Conservation (phyloP, 305 asterid species). For the Nicotiana rustica region DNA sequence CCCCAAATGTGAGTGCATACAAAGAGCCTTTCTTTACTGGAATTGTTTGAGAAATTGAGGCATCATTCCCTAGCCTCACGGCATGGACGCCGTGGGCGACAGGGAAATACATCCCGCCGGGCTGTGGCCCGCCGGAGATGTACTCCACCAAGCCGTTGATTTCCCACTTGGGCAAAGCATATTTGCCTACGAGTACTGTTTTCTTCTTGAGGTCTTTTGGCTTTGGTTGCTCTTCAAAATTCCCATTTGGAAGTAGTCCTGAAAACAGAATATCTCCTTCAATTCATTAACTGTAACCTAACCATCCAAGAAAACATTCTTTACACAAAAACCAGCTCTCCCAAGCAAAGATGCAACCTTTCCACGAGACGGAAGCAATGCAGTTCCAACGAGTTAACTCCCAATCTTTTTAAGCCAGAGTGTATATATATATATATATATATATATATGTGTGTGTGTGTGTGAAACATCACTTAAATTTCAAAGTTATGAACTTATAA, state of each 20-base stretch:
- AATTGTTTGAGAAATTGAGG: constrained; percentile 73
- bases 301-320: constrained; percentile 26
- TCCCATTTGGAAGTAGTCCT: constrained; percentile 86
- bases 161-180: constrained; percentile 86
- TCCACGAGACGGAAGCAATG: not conserved
- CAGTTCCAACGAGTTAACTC: too few relatives aligned
- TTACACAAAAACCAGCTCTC: not conserved
- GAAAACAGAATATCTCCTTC: constrained; percentile 25
- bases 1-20: constrained; percentile 83
- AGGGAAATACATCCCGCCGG: constrained; percentile 79
- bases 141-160: constrained; percentile 76
- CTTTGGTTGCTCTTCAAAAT: constrained; percentile 77
- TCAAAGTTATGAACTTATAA: too few relatives aligned
- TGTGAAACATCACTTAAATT: too few relatives aligned
- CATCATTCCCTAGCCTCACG: constrained; percentile 85
- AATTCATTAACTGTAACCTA: not conserved
- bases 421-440: too few relatives aligned
- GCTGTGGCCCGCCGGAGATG: constrained; percentile 89
- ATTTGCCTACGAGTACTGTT: constrained; percentile 62
- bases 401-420: too few relatives aligned
- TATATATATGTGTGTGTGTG: too few relatives aligned
- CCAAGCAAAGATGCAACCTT: not conserved
- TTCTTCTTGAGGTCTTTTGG: constrained; percentile 52
- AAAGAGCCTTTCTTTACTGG: constrained; percentile 66
- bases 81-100: constrained; percentile 87